A percentile compares a stretch with the other conserved stretches of the same genome.
These are phyloP conservation scores for Solanum corneliomulleri DNA, from an alignment of 257 asterid genomes.

Conservation along the genomic window DNA sequence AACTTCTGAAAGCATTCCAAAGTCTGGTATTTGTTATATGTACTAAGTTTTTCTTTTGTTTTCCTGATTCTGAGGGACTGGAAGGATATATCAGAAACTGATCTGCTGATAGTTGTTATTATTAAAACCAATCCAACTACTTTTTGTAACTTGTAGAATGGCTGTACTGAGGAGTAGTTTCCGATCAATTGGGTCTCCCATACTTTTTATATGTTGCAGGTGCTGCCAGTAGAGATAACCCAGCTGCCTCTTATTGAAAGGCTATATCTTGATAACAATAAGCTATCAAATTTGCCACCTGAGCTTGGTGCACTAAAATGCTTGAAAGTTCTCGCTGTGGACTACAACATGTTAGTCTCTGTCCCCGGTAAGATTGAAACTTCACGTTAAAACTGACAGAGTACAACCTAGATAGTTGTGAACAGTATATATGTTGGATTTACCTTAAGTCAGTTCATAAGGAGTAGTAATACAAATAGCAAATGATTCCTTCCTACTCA, in stretches of 20 bases:
- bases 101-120: neutral
- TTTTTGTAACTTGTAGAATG: neutral
- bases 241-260: conserved; percentile 85
- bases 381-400: neutral
- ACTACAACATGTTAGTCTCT: conserved; percentile 73
- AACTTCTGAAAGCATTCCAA: neutral
- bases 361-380: conserved; percentile 72
- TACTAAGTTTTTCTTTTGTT: neutral
- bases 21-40: neutral
- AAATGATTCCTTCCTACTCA: conserved; percentile 6
- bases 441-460: neutral
- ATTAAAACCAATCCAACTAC: neutral
- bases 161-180: neutral
- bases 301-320: conserved; percentile 85
- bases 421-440: neutral
- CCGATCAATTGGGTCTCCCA: neutral
- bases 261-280: conserved; percentile 86
- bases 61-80: neutral
- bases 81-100: neutral
- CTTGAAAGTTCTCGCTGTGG: conserved; percentile 87
- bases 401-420: neutral
- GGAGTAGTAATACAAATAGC: neutral
- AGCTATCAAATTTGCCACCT: conserved; percentile 81
- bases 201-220: conserved; percentile 24
- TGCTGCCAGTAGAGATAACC: conserved; percentile 84